Base-by-base conservation (phyloP, 495 filamentous ascomycete genomes). In the Penicillium lividum region DNA sequence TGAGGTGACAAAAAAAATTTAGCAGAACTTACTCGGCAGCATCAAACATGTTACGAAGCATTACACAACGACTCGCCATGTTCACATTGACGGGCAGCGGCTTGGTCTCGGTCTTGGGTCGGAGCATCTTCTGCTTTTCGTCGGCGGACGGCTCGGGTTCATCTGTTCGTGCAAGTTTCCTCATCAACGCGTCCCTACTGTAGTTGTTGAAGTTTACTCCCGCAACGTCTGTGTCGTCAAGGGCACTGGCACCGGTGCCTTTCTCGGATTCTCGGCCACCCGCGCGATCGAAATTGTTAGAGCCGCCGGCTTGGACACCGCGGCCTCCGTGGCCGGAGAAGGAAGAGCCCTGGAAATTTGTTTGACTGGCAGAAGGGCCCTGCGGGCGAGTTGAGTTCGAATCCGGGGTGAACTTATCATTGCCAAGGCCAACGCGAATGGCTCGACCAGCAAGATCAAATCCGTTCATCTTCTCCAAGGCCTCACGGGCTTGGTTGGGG, bases 201-300 rank as follows among this genome's bases (percentile, higher is more conserved):
- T 95, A 96, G 71, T 97, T 98, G 83, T 91, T 96, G 88, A 97
- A 97, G 75, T 97, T 98, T 71, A 98, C 92, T 69, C 95, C 95
- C 31, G 90, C 91, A 72, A 99, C 92, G 75, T 99, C 95, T 57
- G 93, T 96, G 70, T 99, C 95, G 76, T 99, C 95, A 53, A 99
- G 79, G 65, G 94, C 94, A 78, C 93, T 97, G 44, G 95, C 95
- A 55, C 92, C 89, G 59, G 89, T 85, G 62, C 84, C 83, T 78
- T 97, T 97, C 64, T 97, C 91, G 71, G 86, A 88, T 60, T 97
- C 94, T 50, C 92, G 86, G 64, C 90, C 92, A 54, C 90, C 90
- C 60, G 93, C 91, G 63, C 94, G 92, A 74, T 98, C 94, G 68
- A 97, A 98, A 70, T 89, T 90, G 69, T 80, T 86, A 60, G 82